Evolutionary conservation across 768 basidiomycete species (phyloP).

Genomic region (Termitomyces sp.): DNA sequence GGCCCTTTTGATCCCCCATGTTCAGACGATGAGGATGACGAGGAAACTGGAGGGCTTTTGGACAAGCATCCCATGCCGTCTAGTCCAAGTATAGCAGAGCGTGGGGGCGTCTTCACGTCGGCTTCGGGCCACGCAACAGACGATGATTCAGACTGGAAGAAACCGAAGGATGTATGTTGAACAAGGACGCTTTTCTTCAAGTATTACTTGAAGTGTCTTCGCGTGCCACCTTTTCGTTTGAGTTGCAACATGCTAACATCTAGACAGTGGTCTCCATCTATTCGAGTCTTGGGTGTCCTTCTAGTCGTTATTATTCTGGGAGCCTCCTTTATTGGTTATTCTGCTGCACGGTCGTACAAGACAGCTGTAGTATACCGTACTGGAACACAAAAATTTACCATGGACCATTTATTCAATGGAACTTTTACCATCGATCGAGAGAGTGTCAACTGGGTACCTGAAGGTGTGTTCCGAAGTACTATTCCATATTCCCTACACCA

Average conservation of each 20-base stretch:
- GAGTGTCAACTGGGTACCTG: conserved; percentile 79
- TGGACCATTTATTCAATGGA: conserved; percentile 92
- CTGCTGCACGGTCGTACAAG: conserved; percentile 72
- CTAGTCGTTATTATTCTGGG: conserved; percentile 55
- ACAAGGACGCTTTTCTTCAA: neutral
- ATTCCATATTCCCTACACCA: neutral
- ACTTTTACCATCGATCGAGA: conserved; percentile 57
- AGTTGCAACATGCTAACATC: neutral
- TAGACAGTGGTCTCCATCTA: conserved; percentile 41
- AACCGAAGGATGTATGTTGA: conserved; percentile 4
- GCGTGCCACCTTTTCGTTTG: neutral
- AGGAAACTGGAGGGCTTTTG: conserved; percentile 28
- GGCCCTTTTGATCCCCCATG: conserved; percentile 75
- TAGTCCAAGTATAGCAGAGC: conserved; percentile 23
- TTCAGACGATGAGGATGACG: conserved; percentile 65
- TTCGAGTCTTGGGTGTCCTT: conserved; percentile 57
- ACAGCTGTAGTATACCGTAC: conserved; percentile 45
- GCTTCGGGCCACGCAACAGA: conserved; percentile 8
- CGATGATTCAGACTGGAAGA: conserved; percentile 8
- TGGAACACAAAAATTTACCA: conserved; percentile 63
- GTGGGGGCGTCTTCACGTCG: conserved; percentile 8
- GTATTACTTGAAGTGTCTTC: neutral
- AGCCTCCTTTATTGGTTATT: conserved; percentile 63
- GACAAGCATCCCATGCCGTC: conserved; percentile 34
- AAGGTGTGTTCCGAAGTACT: conserved; percentile 51